These are phyloP conservation scores for Coprinopsis cinerea DNA, from an alignment of 768 basidiomycete genomes.

Conservation along the genomic window DNA sequence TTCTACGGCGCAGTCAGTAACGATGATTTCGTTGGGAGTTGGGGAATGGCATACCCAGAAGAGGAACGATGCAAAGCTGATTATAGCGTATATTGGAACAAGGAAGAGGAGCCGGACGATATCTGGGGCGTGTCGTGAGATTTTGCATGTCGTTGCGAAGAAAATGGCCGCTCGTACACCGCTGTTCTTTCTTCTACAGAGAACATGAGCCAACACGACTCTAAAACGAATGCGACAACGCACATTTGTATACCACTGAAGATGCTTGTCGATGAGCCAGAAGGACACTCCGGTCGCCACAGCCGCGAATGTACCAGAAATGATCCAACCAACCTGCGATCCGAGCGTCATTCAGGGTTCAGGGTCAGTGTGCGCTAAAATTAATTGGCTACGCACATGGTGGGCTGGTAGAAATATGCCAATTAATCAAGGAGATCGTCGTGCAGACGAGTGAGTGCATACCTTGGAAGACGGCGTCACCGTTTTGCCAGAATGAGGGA, in stretches of 20 bases:
- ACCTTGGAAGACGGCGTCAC: conserved; percentile 59
- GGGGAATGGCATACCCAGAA: conserved; percentile 49
- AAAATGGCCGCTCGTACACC: conserved; percentile 42
- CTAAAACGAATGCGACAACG: conserved; percentile 16
- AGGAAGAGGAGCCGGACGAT: conserved; percentile 73
- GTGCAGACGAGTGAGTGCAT: conserved; percentile 11
- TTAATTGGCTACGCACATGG: conserved; percentile 38
- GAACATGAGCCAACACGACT: neutral
- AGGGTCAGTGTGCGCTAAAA: neutral
- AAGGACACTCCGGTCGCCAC: conserved; percentile 52
- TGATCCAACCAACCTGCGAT: conserved; percentile 61
- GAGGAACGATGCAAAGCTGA: conserved; percentile 63
- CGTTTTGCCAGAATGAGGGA: conserved; percentile 57
- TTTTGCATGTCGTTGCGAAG: neutral
- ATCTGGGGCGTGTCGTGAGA: conserved; percentile 31
- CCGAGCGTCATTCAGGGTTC: neutral
- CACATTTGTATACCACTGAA: conserved; percentile 68
- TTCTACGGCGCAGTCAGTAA: conserved; percentile 34
- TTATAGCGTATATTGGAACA: conserved; percentile 69
- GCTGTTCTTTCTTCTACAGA: conserved; percentile 61
- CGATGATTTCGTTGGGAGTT: neutral
- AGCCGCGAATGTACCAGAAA: conserved; percentile 53
- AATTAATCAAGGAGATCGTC: conserved; percentile 2
- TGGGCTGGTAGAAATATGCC: conserved; percentile 34
- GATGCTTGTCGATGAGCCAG: conserved; percentile 73